These are phyloP conservation scores for Candida alai DNA, from an alignment of 805 yeast species.

Conservation along the genomic window DNA sequence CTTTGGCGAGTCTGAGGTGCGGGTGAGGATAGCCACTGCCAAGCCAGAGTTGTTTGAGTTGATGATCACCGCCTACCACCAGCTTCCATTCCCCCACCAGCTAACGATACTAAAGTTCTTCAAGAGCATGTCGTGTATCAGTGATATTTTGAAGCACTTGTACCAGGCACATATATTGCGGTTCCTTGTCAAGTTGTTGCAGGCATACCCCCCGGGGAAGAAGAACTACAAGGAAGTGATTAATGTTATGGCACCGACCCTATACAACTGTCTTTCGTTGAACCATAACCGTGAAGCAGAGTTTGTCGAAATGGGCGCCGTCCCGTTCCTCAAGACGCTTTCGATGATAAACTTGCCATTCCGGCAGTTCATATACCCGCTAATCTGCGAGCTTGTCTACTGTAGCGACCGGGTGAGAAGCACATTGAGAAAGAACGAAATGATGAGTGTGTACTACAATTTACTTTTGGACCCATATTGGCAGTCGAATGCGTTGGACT, in stretches of 20 bases:
- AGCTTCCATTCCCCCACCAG: slow-evolving; percentile 30
- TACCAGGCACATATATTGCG: slow-evolving; percentile 42
- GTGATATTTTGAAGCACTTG: slow-evolving; percentile 28
- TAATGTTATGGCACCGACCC: slow-evolving; percentile 44
- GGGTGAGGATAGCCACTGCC: slow-evolving; percentile 38
- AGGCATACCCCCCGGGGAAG: slow-evolving; percentile 23
- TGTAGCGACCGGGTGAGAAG: slow-evolving; percentile 38
- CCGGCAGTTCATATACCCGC: slow-evolving; percentile 50
- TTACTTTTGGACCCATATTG: slow-evolving; percentile 50
- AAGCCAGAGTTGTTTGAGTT: slow-evolving; percentile 38
- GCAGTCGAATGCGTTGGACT: slow-evolving; percentile 54
- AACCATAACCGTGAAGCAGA: slow-evolving; percentile 43
- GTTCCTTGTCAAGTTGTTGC: slow-evolving; percentile 34
- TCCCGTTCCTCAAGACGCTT: slow-evolving; percentile 41
- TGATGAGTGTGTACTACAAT: slow-evolving; percentile 35
- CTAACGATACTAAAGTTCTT: slow-evolving; percentile 41
- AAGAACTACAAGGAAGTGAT: slow-evolving; percentile 36
- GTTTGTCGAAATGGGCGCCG: slow-evolving; percentile 43
- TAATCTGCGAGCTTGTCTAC: slow-evolving; percentile 50
- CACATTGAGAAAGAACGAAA: slow-evolving; percentile 32
- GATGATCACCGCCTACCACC: slow-evolving; percentile 36
- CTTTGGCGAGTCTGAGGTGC: slow-evolving; percentile 45
- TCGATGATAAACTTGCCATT: slow-evolving; percentile 39
- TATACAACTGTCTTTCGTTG: slow-evolving; percentile 51
- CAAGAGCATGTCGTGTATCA: slow-evolving; percentile 37